A percentile compares a stretch with the other conserved stretches of the same genome.
Evolutionary conservation across 371 early-diverging fungal species (phyloP).

Genomic region (Lichtheimia corymbifera): DNA sequence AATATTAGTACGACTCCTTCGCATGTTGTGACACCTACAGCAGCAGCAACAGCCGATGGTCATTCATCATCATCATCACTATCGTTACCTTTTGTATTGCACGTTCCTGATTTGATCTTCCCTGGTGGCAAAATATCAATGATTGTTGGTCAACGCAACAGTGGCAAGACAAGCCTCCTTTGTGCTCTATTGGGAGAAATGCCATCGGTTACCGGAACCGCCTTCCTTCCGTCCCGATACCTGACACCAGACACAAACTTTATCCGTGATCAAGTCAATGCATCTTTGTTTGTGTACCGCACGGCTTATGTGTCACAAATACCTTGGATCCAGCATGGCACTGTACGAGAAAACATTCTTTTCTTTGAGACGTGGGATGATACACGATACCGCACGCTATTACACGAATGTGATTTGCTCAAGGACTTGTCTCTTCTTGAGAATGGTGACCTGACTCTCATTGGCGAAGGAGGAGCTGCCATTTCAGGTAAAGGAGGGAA

Average conservation of each 20-base stretch:
- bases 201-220: slow-evolving; percentile 43
- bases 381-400: slow-evolving; percentile 63
- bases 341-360: slow-evolving; percentile 81
- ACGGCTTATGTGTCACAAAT: slow-evolving; percentile 76
- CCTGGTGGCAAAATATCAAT: slow-evolving; percentile 59
- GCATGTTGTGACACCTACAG: background rate
- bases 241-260: slow-evolving; percentile 13
- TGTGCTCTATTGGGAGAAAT: slow-evolving; percentile 70
- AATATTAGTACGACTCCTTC: background rate
- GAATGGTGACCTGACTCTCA: slow-evolving; percentile 83
- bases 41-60: background rate
- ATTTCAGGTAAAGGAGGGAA: slow-evolving; percentile 44
- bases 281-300: slow-evolving; percentile 23
- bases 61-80: background rate
- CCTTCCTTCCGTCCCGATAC: slow-evolving; percentile 43
- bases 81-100: slow-evolving; percentile 12
- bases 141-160: slow-evolving; percentile 62
- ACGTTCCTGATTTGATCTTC: slow-evolving; percentile 46
- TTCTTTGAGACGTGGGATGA: slow-evolving; percentile 75
- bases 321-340: slow-evolving; percentile 81
- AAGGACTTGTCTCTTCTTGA: slow-evolving; percentile 77
- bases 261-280: slow-evolving; percentile 18
- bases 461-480: slow-evolving; percentile 55
- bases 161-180: slow-evolving; percentile 71
- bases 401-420: slow-evolving; percentile 67